Evolutionary conservation across 495 filamentous ascomycete genomes (phyloP).

Genomic region (Penicillium dipodomyicola): DNA sequence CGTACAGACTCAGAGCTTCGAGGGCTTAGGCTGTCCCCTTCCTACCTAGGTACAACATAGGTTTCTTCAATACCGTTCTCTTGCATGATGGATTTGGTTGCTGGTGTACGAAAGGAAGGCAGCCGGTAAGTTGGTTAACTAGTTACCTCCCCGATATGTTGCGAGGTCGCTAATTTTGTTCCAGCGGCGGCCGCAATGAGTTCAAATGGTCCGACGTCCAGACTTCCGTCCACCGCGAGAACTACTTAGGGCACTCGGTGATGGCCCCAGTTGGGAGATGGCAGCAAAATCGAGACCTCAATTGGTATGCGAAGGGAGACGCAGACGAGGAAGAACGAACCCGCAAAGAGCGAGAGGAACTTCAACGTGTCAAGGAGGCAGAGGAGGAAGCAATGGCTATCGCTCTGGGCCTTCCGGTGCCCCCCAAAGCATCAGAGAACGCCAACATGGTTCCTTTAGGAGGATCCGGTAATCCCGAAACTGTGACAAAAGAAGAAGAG

Average conservation of each 20-base stretch:
- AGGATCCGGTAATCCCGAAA: constrained; percentile 25
- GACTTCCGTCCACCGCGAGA: constrained; percentile 82
- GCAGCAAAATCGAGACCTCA: constrained; percentile 84
- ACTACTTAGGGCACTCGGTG: constrained; percentile 93
- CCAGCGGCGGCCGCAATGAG: constrained; percentile 82
- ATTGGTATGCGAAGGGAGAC: constrained; percentile 82
- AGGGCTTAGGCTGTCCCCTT: background rate
- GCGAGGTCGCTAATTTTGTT: constrained; percentile 16
- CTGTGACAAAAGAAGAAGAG: constrained; percentile 20
- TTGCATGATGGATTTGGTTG: constrained; percentile 83
- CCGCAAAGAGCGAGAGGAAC: constrained; percentile 67
- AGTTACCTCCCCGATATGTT: background rate
- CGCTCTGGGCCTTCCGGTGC: constrained; percentile 76
- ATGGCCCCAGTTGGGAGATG: constrained; percentile 96
- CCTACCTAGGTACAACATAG: background rate
- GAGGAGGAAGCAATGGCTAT: constrained; percentile 85
- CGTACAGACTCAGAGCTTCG: background rate
- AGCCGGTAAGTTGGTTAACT: constrained; percentile 55
- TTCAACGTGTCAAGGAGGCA: constrained; percentile 79
- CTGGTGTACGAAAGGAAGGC: constrained; percentile 87
- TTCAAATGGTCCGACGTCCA: constrained; percentile 98
- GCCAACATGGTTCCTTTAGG: constrained; percentile 45
- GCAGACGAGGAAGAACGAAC: constrained; percentile 57
- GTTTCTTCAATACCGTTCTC: background rate
- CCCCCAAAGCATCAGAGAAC: constrained; percentile 39